Conservation (phyloP, 2,329 filamentous ascomycete species). For the Penicillium sp. region DNA sequence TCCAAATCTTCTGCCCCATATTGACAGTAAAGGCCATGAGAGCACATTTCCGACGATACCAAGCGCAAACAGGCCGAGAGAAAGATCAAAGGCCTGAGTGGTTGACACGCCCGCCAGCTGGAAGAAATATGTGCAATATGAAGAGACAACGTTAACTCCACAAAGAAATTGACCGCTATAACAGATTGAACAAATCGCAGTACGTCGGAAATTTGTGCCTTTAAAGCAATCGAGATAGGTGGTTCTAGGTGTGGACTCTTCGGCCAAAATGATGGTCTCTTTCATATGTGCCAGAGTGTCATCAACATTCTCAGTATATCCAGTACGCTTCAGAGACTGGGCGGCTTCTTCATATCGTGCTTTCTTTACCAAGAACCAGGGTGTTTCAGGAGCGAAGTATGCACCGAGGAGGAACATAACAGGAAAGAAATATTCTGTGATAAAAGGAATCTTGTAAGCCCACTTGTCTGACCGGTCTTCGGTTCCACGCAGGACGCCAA, state of each 20-base stretch:
- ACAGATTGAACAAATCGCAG: conserved; percentile 28
- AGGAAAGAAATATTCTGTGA: conserved; percentile 27
- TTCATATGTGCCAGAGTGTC: conserved; percentile 29
- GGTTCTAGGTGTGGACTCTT: conserved; percentile 14
- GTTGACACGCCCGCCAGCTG: conserved; percentile 33
- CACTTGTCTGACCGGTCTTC: conserved; percentile 13
- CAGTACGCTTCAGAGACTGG: conserved; percentile 18
- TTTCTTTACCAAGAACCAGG: conserved; percentile 28
- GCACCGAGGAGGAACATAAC: conserved; percentile 22
- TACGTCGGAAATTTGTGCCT: conserved; percentile 29
- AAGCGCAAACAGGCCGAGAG: conserved; percentile 43
- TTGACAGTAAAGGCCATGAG: conserved; percentile 43
- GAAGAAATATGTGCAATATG: conserved; percentile 36
- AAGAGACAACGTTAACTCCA: conserved; percentile 31
- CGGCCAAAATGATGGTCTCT: conserved; percentile 29
- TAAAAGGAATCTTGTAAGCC: conserved; percentile 30
- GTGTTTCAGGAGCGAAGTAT: conserved; percentile 26
- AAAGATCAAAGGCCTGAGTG: conserved; percentile 33
- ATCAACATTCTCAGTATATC: conserved; percentile 16
- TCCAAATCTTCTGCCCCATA: conserved; percentile 41
- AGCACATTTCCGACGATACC: conserved; percentile 44
- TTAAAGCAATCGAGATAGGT: conserved; percentile 29
- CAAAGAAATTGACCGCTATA: conserved; percentile 33
- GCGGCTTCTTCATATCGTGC: conserved; percentile 21
- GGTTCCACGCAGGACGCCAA: conserved; percentile 30